Evolutionary conservation across 2,329 filamentous ascomycete genomes (phyloP).

Genomic region (Pseudopithomyces chartarum): DNA sequence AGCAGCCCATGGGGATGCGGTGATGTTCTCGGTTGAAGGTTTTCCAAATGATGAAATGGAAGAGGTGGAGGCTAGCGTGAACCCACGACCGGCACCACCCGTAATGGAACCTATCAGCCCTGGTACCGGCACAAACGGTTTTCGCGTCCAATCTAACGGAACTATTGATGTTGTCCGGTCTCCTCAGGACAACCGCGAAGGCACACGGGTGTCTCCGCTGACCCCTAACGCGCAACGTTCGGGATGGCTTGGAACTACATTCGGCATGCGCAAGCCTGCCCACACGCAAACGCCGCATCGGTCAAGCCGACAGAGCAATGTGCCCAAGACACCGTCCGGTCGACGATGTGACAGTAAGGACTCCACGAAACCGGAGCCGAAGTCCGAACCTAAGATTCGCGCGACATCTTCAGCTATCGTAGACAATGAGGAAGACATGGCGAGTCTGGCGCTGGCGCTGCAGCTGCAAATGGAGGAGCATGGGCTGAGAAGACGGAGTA

Average conservation of each 20-base stretch:
- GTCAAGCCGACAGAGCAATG: constrained; percentile 27
- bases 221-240: constrained; percentile 16
- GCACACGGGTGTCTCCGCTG: constrained; percentile 8
- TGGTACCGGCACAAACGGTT: constrained; percentile 15
- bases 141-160: constrained; percentile 5
- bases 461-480: constrained; percentile 38
- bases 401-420: constrained; percentile 9
- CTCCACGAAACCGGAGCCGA: constrained; percentile 32
- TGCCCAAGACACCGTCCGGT: constrained; percentile 33
- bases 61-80: constrained; percentile 15
- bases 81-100: constrained; percentile 18
- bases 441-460: constrained; percentile 35
- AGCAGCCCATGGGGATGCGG: constrained; percentile 26
- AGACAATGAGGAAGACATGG: constrained; percentile 28
- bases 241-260: constrained; percentile 8
- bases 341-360: constrained; percentile 31
- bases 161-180: constrained; percentile 11
- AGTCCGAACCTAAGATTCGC: constrained; percentile 12
- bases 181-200: constrained; percentile 15
- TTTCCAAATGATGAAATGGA: constrained; percentile 24
- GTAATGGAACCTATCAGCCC: constrained; percentile 36
- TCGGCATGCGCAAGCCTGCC: constrained; percentile 21
- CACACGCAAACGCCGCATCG: constrained; percentile 30
- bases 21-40: constrained; percentile 43
- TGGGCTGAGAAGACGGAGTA: constrained; percentile 34